Evolutionary conservation across 331 rosid species (phyloP).

Genomic region (Prunus yedoensis): DNA sequence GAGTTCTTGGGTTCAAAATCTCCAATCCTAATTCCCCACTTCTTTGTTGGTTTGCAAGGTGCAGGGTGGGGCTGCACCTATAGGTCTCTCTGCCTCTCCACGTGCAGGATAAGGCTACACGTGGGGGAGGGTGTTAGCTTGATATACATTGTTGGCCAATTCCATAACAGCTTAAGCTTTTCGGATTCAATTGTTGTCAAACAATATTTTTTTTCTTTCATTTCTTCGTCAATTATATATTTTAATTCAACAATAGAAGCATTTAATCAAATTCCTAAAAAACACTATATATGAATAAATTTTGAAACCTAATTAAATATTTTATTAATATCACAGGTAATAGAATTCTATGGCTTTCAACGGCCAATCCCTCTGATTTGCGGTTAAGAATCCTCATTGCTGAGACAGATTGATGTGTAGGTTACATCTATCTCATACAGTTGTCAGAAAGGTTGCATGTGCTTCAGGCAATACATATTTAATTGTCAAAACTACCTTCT

Average conservation of each 20-base stretch:
- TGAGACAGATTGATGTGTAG: neutral
- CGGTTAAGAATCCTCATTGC: slow-evolving; percentile 4
- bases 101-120: neutral
- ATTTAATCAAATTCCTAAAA: neutral
- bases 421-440: slow-evolving; percentile 16
- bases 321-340: slow-evolving; percentile 19
- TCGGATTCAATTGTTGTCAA: neutral
- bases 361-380: slow-evolving; percentile 8
- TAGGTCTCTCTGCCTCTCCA: neutral
- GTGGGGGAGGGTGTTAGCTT: neutral
- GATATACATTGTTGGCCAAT: neutral
- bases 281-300: neutral
- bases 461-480: neutral
- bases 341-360: slow-evolving; percentile 9
- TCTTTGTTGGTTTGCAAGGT: neutral
- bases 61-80: neutral
- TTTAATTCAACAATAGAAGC: neutral
- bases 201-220: neutral
- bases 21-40: neutral
- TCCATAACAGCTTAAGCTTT: neutral
- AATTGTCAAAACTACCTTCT: slow-evolving; percentile 1
- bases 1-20: neutral
- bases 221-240: neutral
- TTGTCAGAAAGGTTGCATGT: neutral
- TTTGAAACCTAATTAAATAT: neutral